Evolutionary conservation across 1,139 yeast species (phyloP).

Genomic region (Hanseniaspora uvarum): DNA sequence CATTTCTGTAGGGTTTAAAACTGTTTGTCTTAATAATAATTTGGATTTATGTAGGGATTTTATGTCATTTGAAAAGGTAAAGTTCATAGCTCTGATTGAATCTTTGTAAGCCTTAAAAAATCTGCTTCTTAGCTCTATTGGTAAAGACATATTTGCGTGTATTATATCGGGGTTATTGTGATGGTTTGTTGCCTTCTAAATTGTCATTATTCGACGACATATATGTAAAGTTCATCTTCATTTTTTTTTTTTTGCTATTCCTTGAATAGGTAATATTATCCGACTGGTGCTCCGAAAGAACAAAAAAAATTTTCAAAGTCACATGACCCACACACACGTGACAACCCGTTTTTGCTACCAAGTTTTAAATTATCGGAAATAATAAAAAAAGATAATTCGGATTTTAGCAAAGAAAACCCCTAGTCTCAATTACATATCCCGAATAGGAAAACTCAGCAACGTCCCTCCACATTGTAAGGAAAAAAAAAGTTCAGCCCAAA

Average conservation of each 20-base stretch:
- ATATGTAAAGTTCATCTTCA: too few species aligned
- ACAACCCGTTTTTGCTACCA: neutral
- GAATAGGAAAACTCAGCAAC: too few species aligned
- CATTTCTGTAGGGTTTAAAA: conserved; percentile 38
- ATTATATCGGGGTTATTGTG: neutral
- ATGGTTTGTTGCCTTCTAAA: neutral
- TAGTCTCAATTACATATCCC: neutral
- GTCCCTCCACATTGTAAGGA: too few species aligned
- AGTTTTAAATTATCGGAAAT: conserved; percentile 1
- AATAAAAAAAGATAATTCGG: conserved; percentile 1
- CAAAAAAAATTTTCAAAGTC: too few species aligned
- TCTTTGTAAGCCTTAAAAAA: conserved; percentile 53
- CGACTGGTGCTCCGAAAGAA: too few species aligned
- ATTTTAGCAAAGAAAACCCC: too few species aligned
- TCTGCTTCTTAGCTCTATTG: conserved; percentile 11
- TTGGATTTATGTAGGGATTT: conserved; percentile 54
- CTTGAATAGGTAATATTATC: too few species aligned
- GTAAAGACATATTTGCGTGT: neutral
- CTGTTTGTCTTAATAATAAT: conserved; percentile 45
- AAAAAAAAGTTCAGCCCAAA: too few species aligned
- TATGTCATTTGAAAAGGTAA: conserved; percentile 54
- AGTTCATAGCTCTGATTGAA: conserved; percentile 58
- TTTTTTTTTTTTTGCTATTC: too few species aligned
- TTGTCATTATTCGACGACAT: too few species aligned
- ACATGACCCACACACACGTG: too few species aligned